Evolutionary conservation across 2,329 filamentous ascomycete species (phyloP), one percentile per base, ranked within the genome.

Genomic region (Metarhizium robertsii): DNA sequence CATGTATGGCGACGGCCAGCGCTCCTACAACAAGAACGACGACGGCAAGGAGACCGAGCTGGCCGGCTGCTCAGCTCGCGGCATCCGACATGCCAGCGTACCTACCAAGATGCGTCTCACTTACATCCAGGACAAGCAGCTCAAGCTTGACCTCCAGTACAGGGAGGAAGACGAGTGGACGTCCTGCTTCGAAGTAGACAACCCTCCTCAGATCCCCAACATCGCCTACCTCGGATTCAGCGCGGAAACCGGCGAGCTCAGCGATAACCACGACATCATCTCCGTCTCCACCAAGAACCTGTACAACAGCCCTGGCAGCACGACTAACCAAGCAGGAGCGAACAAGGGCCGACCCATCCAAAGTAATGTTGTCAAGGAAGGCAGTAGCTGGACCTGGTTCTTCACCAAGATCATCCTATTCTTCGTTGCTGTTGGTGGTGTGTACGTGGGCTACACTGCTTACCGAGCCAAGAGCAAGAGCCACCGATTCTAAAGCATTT

Each of bases 241-340:
- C 64, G 87, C 90, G 55, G 92, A 97, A 77, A 97, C 94, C 16
- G 94, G 94, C 67, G 92, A 99, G 76, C 83, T 99, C 61, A 90
- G 86, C 72, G 94, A 99, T 75, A 96, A 96, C 79, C 92, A 96
- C 79, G 94, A 99, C 74, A 95, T 99, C 71, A 84, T 97, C 69
- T 87, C 84, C 52, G 81, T 99, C 64, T 79, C 85, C 60, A 86
- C 92, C 56, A 88, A 87, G 77, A 99, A 96, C 72, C 77, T 99
- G 59, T 97, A 97, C 76, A 85, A 81, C 56, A 73, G 73, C 32
- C 75, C 76, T 64, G 82, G 29, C 52, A 51, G 47, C 29, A 29
- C 60, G 20, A 55, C 69, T 69, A 57, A 73, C 61, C 66, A 72
- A 55, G 69, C 68, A 56, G 65, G 65, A 55, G 58, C 62, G 61